Evolutionary conservation across 78 protist species (phyloP), one percentile per base, ranked within the genome.

Genomic region (Monocercomonoides exilis): DNA sequence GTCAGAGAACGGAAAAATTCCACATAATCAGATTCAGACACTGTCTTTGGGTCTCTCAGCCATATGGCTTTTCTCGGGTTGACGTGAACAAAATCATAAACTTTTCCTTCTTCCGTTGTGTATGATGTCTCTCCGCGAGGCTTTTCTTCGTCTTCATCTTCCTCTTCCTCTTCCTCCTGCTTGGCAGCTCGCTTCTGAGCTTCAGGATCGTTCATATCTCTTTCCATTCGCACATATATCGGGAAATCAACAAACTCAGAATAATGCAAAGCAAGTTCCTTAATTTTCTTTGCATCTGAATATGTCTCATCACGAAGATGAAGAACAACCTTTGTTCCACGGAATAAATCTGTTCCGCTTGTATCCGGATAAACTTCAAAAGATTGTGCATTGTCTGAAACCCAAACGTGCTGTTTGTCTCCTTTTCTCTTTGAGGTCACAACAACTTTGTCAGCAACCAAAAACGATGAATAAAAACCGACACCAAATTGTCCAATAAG

Each of bases 401-500:
- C 90, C 99, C 99, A 98, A 82, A 96, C 84, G 84, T 77, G 81
- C 92, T 97, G 98, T 43, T 92, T 94, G 77, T 93, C 96, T 43
- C 94, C 97, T 87, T 96, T 94, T 91, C 70, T 0, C 94, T 98
- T 98, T 86, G 98, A 84, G 80, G 89, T 77, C 21, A 98, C 99
- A 36, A 84, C 87, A 41, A 98, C 98, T 1, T 2, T 1, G 87
- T 98, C 99, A 42, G 99, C 97, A 64, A 98, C 99, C 45, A 98
- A 91, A 92, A 94, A 98, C 6, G 94, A 93, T 33, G 99, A 96
- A 94, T 98, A 98, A 93, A 98, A 98, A 41, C 99, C 99, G 54
- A 98, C 99, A 87, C 99, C 99, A 85, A 98, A 98, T 92, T 98
- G 99, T 34, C 99, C 99, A 81, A 98, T 98, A 45, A 98, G 91